A percentile compares a stretch with the other conserved stretches of the same genome.
Conservation (phyloP, 768 basidiomycete species). For the Agaricus subrufescens region DNA sequence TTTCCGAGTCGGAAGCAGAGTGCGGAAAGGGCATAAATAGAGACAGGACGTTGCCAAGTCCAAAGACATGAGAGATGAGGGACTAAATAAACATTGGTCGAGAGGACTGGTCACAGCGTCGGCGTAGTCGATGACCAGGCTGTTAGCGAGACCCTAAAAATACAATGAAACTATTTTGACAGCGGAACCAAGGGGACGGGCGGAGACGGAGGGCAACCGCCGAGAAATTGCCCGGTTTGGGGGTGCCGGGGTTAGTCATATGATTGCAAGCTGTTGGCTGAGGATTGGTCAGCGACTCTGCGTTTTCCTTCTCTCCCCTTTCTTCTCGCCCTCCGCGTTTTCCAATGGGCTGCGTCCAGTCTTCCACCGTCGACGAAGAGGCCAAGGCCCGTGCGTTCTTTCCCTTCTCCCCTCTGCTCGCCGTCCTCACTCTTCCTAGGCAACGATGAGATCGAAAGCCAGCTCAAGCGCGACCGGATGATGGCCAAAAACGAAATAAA, state of each 20-base stretch:
- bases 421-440: slow-evolving; percentile 37
- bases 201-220: background rate
- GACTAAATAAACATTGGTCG: no score
- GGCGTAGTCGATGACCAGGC: no score
- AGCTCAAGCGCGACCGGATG: slow-evolving; percentile 84
- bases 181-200: no score
- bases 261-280: background rate
- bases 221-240: background rate
- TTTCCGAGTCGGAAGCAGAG: no score
- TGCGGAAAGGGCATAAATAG: no score
- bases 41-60: no score
- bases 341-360: slow-evolving; percentile 72
- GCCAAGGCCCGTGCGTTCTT: slow-evolving; percentile 72
- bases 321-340: slow-evolving; percentile 3
- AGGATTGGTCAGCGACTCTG: slow-evolving; percentile 1
- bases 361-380: slow-evolving; percentile 67
- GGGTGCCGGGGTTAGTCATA: slow-evolving; percentile 2
- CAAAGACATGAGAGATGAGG: no score
- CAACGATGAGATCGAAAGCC: slow-evolving; percentile 91
- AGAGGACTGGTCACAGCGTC: no score
- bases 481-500: slow-evolving; percentile 94
- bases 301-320: slow-evolving; percentile 1
- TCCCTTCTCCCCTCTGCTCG: background rate
- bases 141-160: no score
- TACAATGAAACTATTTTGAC: no score